These are phyloP conservation scores for Aspergillus awamori DNA, from an alignment of 2,329 filamentous ascomycete genomes.

Conservation along the genomic window DNA sequence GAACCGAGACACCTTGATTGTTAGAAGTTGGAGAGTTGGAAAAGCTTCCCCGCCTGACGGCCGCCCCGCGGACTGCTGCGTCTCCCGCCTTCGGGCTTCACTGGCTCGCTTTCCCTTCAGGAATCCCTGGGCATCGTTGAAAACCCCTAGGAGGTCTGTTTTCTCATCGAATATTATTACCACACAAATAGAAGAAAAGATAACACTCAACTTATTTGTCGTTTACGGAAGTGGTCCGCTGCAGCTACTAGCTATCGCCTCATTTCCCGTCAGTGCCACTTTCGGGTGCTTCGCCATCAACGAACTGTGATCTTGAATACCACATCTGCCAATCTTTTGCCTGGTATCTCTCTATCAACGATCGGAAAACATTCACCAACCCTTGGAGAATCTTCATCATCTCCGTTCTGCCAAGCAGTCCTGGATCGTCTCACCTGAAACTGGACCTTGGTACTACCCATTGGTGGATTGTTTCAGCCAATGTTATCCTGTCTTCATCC, in stretches of 20 bases:
- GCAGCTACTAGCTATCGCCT: too few species aligned
- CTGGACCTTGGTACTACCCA: slow-evolving; percentile 4
- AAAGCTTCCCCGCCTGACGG: slow-evolving; percentile 8
- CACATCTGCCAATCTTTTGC: neutral
- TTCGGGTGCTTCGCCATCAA: neutral
- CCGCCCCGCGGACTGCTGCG: slow-evolving; percentile 5
- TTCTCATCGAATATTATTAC: neutral
- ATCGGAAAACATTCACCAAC: neutral
- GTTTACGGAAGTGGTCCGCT: too few species aligned
- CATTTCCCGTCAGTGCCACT: neutral
- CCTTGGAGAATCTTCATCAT: neutral
- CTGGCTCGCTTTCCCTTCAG: neutral
- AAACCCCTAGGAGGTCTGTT: neutral
- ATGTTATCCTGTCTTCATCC: neutral
- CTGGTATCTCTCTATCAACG: neutral
- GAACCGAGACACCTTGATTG: neutral
- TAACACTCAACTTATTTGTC: too few species aligned
- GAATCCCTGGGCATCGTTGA: neutral
- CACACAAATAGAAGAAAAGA: too few species aligned
- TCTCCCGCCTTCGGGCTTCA: neutral
- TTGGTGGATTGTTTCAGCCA: slow-evolving; percentile 6
- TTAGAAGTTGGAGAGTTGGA: neutral
- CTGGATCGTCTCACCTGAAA: neutral
- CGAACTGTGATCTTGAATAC: neutral
- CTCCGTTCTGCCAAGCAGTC: neutral